Percentiles rank a stretch among this genome's conserved stretches.
Conservation (phyloP, 2,329 filamentous ascomycete species). For the Amylocarpus encephaloides region DNA sequence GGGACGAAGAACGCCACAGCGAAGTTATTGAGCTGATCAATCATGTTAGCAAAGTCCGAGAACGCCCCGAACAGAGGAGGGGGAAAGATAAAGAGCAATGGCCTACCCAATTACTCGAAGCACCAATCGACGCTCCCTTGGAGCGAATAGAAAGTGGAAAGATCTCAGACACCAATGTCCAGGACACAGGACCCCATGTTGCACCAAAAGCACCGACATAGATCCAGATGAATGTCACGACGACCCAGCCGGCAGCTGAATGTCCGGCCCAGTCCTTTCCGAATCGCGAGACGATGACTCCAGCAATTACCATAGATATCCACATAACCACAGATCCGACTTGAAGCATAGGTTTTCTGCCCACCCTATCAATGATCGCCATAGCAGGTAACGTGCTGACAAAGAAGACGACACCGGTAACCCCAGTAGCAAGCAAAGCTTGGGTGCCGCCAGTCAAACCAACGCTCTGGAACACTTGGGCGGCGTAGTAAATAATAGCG, state of each 20-base stretch:
- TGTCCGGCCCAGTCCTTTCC: slow-evolving; percentile 41
- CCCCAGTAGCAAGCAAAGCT: slow-evolving; percentile 49
- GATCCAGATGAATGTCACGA: slow-evolving; percentile 51
- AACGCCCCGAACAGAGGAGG: too few relatives aligned
- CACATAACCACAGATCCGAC: slow-evolving; percentile 44
- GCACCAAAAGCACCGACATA: slow-evolving; percentile 37
- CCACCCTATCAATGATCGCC: slow-evolving; percentile 27
- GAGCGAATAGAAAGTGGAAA: slow-evolving; percentile 52
- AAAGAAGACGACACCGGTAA: slow-evolving; percentile 50
- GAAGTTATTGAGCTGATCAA: slow-evolving; percentile 38
- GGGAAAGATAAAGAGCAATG: too few relatives aligned
- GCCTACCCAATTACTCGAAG: slow-evolving; percentile 50
- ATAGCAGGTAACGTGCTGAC: slow-evolving; percentile 37
- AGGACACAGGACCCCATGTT: slow-evolving; percentile 41
- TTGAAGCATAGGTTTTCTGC: slow-evolving; percentile 36
- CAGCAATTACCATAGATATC: slow-evolving; percentile 49
- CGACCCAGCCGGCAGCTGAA: slow-evolving; percentile 49
- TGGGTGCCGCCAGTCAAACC: slow-evolving; percentile 39
- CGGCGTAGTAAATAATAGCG: slow-evolving; percentile 36
- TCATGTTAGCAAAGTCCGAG: too few relatives aligned
- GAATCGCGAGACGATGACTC: slow-evolving; percentile 45
- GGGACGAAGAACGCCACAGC: slow-evolving; percentile 48
- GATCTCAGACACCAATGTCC: slow-evolving; percentile 52
- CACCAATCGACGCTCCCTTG: slow-evolving; percentile 56
- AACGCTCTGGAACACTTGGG: slow-evolving; percentile 40